These are phyloP conservation scores for Linum usitatissimum DNA, from an alignment of 345 rosid species.

Conservation along the genomic window DNA sequence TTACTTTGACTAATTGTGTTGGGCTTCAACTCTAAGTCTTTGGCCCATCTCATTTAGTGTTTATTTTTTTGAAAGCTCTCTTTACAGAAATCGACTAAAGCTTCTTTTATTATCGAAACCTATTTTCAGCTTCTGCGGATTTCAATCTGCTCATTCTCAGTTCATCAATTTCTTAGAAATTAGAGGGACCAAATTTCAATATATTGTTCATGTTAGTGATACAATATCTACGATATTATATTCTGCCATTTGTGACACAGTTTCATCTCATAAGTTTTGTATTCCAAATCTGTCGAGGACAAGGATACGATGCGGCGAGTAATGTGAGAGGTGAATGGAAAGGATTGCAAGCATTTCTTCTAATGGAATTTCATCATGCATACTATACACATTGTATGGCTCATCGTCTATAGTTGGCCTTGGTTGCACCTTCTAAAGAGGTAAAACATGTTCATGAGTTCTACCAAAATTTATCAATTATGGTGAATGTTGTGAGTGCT, in stretches of 20 bases:
- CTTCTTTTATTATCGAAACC: too few relatives aligned
- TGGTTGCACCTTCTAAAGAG: not conserved
- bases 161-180: too few relatives aligned
- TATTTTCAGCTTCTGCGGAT: too few relatives aligned
- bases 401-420: conserved; percentile 6
- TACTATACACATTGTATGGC: conserved; percentile 10
- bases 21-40: too few relatives aligned
- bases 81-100: too few relatives aligned
- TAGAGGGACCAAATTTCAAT: too few relatives aligned
- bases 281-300: not conserved
- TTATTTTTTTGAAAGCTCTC: too few relatives aligned
- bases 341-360: not conserved
- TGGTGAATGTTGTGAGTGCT: not conserved
- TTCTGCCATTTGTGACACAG: not conserved
- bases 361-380: not conserved
- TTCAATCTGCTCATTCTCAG: too few relatives aligned
- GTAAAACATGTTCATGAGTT: not conserved
- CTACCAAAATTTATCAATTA: conserved; percentile 2
- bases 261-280: conserved; percentile 1
- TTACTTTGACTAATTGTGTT: too few relatives aligned
- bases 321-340: conserved; percentile 2
- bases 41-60: too few relatives aligned
- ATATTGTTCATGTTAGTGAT: too few relatives aligned
- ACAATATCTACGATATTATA: not conserved
- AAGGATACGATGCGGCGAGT: conserved; percentile 10